These are phyloP conservation scores for Thermothielavioides terrestris DNA, from an alignment of 495 filamentous ascomycete genomes.

Conservation along the genomic window DNA sequence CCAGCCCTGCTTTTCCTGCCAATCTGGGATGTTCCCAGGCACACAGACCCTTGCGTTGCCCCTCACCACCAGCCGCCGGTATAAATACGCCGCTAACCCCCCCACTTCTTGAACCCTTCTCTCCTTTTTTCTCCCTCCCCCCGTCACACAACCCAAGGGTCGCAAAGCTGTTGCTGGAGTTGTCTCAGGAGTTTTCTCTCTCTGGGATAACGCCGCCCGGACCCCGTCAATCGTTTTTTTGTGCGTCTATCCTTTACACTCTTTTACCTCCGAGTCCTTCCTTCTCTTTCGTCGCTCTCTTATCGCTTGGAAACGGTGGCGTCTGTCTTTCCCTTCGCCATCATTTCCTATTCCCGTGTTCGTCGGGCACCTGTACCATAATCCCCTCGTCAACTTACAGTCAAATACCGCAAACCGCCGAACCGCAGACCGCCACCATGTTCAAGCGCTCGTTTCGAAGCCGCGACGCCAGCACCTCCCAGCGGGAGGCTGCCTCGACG, in stretches of 20 bases:
- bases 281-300: constrained; percentile 45
- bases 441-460: constrained; percentile 77
- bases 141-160: constrained; percentile 44
- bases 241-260: constrained; percentile 35
- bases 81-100: constrained; percentile 37
- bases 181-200: constrained; percentile 36
- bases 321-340: constrained; percentile 21
- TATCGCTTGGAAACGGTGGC: constrained; percentile 16
- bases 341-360: constrained; percentile 26
- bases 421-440: constrained; percentile 49
- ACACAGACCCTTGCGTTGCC: constrained; percentile 9
- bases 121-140: constrained; percentile 31
- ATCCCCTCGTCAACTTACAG: constrained; percentile 13
- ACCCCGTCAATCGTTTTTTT: constrained; percentile 44
- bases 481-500: constrained; percentile 23
- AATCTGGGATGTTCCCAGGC: constrained; percentile 11
- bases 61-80: constrained; percentile 14
- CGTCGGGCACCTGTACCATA: constrained; percentile 17
- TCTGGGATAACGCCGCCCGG: constrained; percentile 40
- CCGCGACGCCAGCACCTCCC: constrained; percentile 38
- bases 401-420: constrained; percentile 5
- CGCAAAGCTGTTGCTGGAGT: constrained; percentile 40
- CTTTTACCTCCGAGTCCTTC: constrained; percentile 19
- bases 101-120: constrained; percentile 14
- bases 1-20: constrained; percentile 20